Evolutionary conservation across 768 basidiomycete species (phyloP).

Genomic region (Cystofilobasidium ferigula): DNA sequence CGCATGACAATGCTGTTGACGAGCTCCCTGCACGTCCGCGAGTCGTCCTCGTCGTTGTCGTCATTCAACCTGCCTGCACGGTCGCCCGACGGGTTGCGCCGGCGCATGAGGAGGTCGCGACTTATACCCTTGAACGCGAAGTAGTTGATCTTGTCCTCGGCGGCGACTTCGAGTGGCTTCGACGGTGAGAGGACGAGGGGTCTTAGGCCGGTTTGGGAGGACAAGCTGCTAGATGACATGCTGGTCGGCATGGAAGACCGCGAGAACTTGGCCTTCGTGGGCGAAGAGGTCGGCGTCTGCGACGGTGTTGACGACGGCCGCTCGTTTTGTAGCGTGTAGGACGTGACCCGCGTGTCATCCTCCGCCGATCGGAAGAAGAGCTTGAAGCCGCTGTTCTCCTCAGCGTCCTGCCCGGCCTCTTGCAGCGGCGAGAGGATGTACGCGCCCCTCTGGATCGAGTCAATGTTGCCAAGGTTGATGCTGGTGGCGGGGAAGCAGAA

Average conservation of each 20-base stretch:
- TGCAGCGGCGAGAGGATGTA: constrained; percentile 91
- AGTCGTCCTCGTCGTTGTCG: constrained; percentile 52
- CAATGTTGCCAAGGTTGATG: constrained; percentile 61
- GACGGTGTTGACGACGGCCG: constrained; percentile 29
- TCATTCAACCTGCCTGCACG: constrained; percentile 21
- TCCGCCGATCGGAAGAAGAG: constrained; percentile 64
- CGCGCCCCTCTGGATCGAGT: constrained; percentile 49
- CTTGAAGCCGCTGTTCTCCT: constrained; percentile 56
- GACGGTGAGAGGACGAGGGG: constrained; percentile 62
- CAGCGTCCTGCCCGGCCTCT: constrained; percentile 74
- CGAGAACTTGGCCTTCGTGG: constrained; percentile 35
- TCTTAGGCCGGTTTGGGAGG: constrained; percentile 46
- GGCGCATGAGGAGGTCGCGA: constrained; percentile 31
- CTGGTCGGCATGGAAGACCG: constrained; percentile 39
- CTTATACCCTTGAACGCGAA: constrained; percentile 41
- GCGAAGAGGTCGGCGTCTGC: background rate
- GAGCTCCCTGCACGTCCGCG: constrained; percentile 59
- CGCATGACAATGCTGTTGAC: constrained; percentile 63
- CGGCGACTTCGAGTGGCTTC: constrained; percentile 39
- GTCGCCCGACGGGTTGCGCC: background rate
- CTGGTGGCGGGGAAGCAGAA: constrained; percentile 54
- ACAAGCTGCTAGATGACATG: constrained; percentile 35
- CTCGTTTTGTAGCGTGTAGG: constrained; percentile 70
- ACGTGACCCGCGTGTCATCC: constrained; percentile 64
- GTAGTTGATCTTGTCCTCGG: constrained; percentile 26